Conservation (phyloP, 208 protist species). For the Leishmania braziliensis region DNA sequence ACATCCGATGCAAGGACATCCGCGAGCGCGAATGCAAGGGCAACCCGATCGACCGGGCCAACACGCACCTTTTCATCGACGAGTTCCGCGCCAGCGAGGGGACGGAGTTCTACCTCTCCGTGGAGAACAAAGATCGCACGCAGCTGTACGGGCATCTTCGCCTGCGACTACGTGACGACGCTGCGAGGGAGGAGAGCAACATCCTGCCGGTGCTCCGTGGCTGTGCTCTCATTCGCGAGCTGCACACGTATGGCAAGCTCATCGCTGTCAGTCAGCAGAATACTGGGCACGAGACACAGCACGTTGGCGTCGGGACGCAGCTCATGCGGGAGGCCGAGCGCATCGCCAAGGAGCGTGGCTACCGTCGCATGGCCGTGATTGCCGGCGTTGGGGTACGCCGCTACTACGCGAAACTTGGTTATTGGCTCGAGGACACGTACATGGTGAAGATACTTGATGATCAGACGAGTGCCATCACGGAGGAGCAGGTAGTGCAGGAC, state of each 20-base stretch:
- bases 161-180: slow-evolving; percentile 79
- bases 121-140: slow-evolving; percentile 78
- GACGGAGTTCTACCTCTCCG: slow-evolving; percentile 86
- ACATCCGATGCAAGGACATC: slow-evolving; percentile 95
- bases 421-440: slow-evolving; percentile 87
- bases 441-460: slow-evolving; percentile 79
- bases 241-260: slow-evolving; percentile 97
- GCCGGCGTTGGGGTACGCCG: slow-evolving; percentile 97
- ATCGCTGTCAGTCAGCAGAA: slow-evolving; percentile 72
- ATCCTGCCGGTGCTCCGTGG: slow-evolving; percentile 91
- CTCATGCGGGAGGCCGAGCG: slow-evolving; percentile 98
- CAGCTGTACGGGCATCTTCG: slow-evolving; percentile 90
- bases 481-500: slow-evolving; percentile 75
- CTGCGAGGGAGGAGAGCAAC: slow-evolving; percentile 41
- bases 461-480: slow-evolving; percentile 55
- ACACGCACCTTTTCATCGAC: slow-evolving; percentile 71
- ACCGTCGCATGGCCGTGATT: slow-evolving; percentile 95
- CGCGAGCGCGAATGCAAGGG: slow-evolving; percentile 94
- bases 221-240: slow-evolving; percentile 96
- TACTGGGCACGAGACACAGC: slow-evolving; percentile 95
- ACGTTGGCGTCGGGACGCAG: slow-evolving; percentile 97
- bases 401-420: slow-evolving; percentile 99
- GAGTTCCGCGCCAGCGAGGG: slow-evolving; percentile 81
- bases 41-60: slow-evolving; percentile 52
- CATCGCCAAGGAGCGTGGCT: slow-evolving; percentile 93